Evolutionary conservation across 2,329 filamentous ascomycete species (phyloP).

Genomic region (Aspergillus viridinutans): DNA sequence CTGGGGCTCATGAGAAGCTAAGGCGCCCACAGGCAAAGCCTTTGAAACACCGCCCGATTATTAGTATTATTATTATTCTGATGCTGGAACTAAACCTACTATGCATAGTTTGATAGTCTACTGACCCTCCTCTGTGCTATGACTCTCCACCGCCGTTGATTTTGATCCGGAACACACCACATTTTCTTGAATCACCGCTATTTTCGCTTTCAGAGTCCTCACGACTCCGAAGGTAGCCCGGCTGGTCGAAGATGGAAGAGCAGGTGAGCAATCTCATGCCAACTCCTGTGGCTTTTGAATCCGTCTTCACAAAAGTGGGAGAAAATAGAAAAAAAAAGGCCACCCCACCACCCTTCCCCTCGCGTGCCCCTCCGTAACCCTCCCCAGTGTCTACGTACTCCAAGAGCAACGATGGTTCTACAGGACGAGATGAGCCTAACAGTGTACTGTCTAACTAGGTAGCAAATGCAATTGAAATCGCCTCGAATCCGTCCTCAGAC

Average conservation of each 20-base stretch:
- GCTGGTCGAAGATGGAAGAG: slow-evolving; percentile 44
- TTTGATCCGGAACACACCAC: slow-evolving; percentile 15
- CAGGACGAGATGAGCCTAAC: slow-evolving; percentile 12
- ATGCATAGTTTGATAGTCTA: slow-evolving; percentile 11
- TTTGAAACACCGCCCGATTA: background rate
- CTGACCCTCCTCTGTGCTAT: slow-evolving; percentile 16
- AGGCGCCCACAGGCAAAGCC: background rate
- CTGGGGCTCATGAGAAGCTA: slow-evolving; percentile 8
- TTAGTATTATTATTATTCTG: background rate
- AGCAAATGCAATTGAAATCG: slow-evolving; percentile 92
- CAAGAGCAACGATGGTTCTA: background rate
- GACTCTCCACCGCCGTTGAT: slow-evolving; percentile 20
- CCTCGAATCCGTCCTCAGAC: slow-evolving; percentile 76
- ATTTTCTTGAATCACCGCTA: slow-evolving; percentile 14
- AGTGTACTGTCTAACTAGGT: slow-evolving; percentile 53
- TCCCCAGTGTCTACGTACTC: background rate
- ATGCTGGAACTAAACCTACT: background rate
- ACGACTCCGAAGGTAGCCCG: slow-evolving; percentile 29
- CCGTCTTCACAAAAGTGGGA: slow-evolving; percentile 1
- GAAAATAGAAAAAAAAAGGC: slow-evolving; percentile 7
- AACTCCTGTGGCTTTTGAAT: slow-evolving; percentile 1
- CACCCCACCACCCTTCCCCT: slow-evolving; percentile 13
- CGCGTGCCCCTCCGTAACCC: slow-evolving; percentile 17
- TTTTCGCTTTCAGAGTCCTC: slow-evolving; percentile 20
- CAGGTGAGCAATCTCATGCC: slow-evolving; percentile 31